Conservation (phyloP, 2,329 filamentous ascomycete genomes). For the Sphaerulina populicola region DNA sequence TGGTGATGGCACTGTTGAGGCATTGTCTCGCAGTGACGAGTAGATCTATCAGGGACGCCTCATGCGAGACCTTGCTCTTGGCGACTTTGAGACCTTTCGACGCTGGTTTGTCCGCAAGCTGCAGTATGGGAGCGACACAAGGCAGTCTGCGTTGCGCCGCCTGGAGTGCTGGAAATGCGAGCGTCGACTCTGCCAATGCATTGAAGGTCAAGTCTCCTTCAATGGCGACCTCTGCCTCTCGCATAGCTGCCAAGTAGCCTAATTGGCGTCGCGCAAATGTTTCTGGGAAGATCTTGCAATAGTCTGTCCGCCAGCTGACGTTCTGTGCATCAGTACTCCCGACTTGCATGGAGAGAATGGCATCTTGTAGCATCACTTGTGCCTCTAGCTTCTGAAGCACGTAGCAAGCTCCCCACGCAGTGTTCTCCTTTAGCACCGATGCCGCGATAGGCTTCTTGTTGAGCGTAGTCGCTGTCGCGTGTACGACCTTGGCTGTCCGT, state of each 20-base stretch:
- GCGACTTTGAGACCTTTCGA: slow-evolving; percentile 1
- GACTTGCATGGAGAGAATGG: slow-evolving; percentile 8
- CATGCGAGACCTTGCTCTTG: slow-evolving; percentile 9
- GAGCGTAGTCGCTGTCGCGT: not conserved
- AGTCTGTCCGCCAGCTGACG: slow-evolving; percentile 1
- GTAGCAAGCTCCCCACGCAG: slow-evolving; percentile 11
- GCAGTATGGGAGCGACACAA: not conserved
- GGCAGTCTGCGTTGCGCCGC: not conserved
- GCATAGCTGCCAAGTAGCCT: slow-evolving; percentile 12
- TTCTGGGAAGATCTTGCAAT: slow-evolving; percentile 4
- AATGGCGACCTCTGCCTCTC: slow-evolving; percentile 39
- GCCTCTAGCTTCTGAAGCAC: slow-evolving; percentile 12
- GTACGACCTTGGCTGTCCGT: not conserved
- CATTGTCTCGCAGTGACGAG: slow-evolving; percentile 19
- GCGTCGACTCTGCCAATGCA: slow-evolving; percentile 67
- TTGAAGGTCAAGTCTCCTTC: slow-evolving; percentile 48
- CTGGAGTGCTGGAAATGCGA: slow-evolving; percentile 67
- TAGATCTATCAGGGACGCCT: slow-evolving; percentile 10
- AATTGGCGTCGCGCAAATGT: slow-evolving; percentile 9
- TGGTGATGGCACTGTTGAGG: slow-evolving; percentile 2
- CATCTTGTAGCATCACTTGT: slow-evolving; percentile 9
- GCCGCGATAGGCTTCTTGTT: not conserved
- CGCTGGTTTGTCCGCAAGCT: not conserved
- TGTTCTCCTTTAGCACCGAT: not conserved
- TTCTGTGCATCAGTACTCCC: not conserved